Percentiles rank a stretch among this genome's conserved stretches.
Conservation (phyloP, 345 rosid species). For the Citrus maxima region DNA sequence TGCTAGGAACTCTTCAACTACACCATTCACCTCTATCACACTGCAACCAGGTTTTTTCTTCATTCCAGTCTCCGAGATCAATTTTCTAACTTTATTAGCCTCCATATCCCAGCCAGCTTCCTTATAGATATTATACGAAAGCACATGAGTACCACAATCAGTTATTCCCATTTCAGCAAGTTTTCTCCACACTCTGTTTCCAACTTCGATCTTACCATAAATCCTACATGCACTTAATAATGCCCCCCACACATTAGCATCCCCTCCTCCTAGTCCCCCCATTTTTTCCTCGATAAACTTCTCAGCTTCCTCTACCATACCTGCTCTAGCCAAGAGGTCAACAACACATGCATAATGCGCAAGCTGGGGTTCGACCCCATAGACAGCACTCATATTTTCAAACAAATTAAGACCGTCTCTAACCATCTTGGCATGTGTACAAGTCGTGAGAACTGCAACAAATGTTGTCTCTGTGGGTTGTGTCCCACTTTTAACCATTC, state of each 20-base stretch:
- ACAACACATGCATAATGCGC: constrained; percentile 36
- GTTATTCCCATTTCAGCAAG: constrained; percentile 21
- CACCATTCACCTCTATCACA: constrained; percentile 29
- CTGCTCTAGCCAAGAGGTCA: constrained; percentile 33
- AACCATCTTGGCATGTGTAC: constrained; percentile 29
- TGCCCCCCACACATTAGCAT: constrained; percentile 40
- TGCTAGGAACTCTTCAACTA: constrained; percentile 29
- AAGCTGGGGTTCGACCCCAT: constrained; percentile 21
- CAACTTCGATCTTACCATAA: constrained; percentile 33
- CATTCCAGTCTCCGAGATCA: constrained; percentile 25
- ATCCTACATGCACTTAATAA: constrained; percentile 31
- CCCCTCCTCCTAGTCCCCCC: constrained; percentile 30
- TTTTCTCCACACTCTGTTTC: constrained; percentile 35
- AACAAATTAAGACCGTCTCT: constrained; percentile 29
- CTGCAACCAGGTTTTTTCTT: constrained; percentile 37
- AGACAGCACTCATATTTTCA: constrained; percentile 18
- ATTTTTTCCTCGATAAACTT: constrained; percentile 29
- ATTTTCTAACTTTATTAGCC: constrained; percentile 24
- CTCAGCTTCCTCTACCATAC: constrained; percentile 31
- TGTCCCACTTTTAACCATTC: constrained; percentile 20
- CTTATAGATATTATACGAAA: constrained; percentile 31
- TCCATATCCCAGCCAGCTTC: constrained; percentile 36
- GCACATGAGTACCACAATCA: constrained; percentile 23
- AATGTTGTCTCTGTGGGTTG: constrained; percentile 36
- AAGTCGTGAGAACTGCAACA: constrained; percentile 25